Conservation (phyloP, 208 protist genomes). For the Giardia muris region DNA sequence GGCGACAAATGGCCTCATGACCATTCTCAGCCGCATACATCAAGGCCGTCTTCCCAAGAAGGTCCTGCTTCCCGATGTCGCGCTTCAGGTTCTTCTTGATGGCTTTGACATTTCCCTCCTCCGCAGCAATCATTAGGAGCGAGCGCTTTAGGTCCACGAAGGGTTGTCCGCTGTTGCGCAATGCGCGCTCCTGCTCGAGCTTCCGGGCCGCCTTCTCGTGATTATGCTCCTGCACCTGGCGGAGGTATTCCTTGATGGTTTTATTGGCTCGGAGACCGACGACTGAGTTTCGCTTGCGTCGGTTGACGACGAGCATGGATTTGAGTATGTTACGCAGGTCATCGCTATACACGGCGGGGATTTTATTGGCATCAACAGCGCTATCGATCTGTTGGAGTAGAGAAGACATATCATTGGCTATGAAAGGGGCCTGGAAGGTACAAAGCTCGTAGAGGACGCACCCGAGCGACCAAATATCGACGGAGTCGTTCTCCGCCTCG, state of each 20-base stretch:
- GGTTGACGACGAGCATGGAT: background rate
- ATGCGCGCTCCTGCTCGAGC: background rate
- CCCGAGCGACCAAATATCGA: background rate
- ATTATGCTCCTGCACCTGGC: background rate
- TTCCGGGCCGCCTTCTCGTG: background rate
- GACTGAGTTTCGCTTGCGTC: background rate
- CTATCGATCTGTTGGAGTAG: background rate
- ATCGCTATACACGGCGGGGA: background rate
- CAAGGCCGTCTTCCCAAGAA: slow-evolving; percentile 2
- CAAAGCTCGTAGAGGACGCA: background rate
- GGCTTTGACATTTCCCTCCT: background rate
- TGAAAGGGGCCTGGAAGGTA: background rate
- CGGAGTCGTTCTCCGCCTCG: background rate
- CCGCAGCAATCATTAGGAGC: background rate
- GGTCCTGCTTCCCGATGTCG: background rate
- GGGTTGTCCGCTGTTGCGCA: background rate
- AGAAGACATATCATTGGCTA: background rate
- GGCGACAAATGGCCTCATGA: background rate
- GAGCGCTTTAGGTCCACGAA: background rate
- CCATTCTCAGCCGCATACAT: slow-evolving; percentile 1
- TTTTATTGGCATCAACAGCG: background rate
- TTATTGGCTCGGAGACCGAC: background rate
- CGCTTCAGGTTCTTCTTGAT: background rate
- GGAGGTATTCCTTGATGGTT: background rate
- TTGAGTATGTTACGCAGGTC: background rate